Percentiles rank a stretch among this genome's conserved stretches.
Conservation (phyloP, 225 moss, liverwort and hornwort species). For the Rhytidiadelphus loreus region DNA sequence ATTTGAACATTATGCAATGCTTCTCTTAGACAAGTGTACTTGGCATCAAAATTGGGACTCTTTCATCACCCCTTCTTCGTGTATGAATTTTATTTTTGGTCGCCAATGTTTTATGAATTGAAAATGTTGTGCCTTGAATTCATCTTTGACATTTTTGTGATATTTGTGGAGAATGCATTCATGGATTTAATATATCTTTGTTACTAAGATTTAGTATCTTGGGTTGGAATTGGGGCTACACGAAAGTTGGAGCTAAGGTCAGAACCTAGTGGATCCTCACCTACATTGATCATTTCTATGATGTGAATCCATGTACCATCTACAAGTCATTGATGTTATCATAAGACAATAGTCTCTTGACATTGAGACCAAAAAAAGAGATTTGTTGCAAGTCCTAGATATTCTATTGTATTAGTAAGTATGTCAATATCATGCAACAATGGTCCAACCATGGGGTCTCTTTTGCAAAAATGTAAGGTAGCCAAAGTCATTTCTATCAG, state of each 20-base stretch:
- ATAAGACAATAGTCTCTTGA: background rate
- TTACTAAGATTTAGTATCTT: background rate
- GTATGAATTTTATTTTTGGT: background rate
- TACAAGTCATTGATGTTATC: fast-evolving
- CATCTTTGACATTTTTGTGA: background rate
- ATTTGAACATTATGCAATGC: background rate
- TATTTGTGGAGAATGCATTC: background rate
- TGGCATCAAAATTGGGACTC: fast-evolving
- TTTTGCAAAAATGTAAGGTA: background rate
- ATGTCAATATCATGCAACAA: background rate
- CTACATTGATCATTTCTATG: background rate
- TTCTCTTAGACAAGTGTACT: fast-evolving
- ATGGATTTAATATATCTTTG: background rate
- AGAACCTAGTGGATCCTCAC: background rate
- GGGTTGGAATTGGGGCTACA: fast-evolving
- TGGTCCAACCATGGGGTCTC: fast-evolving
- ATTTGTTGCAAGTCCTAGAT: background rate
- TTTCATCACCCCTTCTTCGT: background rate
- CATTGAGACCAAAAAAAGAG: background rate
- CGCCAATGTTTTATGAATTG: background rate
- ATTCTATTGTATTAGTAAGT: background rate
- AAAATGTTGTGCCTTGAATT: background rate
- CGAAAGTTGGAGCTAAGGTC: background rate
- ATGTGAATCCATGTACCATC: background rate
- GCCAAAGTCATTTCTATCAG: too few relatives aligned